Base-by-base conservation (phyloP, 169 alveolate genomes). In the Ichthyophthirius multifiliis region DNA sequence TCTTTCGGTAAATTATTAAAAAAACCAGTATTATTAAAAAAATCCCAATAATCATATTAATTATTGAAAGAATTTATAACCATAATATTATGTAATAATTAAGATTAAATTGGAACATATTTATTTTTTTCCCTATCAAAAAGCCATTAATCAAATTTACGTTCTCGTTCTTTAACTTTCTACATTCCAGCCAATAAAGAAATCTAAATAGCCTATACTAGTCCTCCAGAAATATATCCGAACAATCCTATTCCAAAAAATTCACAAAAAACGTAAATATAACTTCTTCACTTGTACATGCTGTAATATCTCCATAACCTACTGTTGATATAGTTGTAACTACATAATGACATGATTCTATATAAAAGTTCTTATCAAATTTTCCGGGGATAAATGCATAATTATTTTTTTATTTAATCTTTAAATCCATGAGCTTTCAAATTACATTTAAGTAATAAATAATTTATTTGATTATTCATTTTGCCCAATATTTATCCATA, bases 241-340 rank as follows among this genome's bases (percentile, higher is more conserved):
- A 55, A 55, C 2, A 55, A 23, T 27, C 43, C 71, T 27, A 55
- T 55, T 2, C 71, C 71, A 55, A 55, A 55, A 27, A 55, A 55
- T 27, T 55, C 71, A 55, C 71, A 55, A 18, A 55, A 55, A 34
- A 55, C 1, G 71, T 55, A 27, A 15, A 55, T 27, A 55, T 27
- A 4, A 10, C 34, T 55, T 55, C 71, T 39, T 27, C 31, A 55
- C 23, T 39, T 20, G 71, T 55, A 27, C 31, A 27, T 10, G 71
- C 23, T 55, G 71, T 39, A 15, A 55, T 27, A 55, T 55, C 71
- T 15, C 71, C 71, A 55, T 55, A 55, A 12, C 71, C 71, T 15
- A 55, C 71, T 0, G 71, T 55, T 27, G 71, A 16, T 12, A 55
- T 55, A 55, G 71, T 55, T 13, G 71, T 55, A 10, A 39, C 31